These are phyloP conservation scores for Fusarium chuoi DNA, from an alignment of 2,329 filamentous ascomycete genomes.

Conservation along the genomic window DNA sequence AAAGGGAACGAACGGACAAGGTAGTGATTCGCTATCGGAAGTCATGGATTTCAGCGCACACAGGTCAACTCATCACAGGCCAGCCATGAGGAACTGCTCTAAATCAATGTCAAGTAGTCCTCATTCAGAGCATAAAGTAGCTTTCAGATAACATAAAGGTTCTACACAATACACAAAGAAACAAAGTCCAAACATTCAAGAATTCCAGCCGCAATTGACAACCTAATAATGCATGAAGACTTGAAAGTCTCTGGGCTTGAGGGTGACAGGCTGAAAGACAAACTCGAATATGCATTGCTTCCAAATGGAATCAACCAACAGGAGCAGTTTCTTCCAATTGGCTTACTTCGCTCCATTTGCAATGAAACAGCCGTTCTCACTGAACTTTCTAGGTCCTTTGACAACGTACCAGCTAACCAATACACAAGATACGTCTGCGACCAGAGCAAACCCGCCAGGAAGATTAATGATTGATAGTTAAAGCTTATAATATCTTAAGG, in stretches of 20 bases:
- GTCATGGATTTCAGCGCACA: neutral
- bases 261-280: neutral
- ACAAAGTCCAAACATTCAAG: neutral
- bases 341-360: neutral
- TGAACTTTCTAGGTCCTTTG: too few relatives aligned
- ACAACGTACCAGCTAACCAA: too few relatives aligned
- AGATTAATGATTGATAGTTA: too few relatives aligned
- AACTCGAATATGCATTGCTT: neutral
- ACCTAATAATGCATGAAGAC: neutral
- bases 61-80: neutral
- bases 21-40: neutral
- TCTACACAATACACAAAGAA: neutral
- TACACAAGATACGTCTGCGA: too few relatives aligned
- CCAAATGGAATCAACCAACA: neutral
- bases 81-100: neutral
- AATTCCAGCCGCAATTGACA: fast-evolving
- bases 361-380: too few relatives aligned
- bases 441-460: too few relatives aligned
- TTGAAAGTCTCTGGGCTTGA: neutral
- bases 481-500: too few relatives aligned
- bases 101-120: neutral
- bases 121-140: neutral
- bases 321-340: neutral
- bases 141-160: neutral
- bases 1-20: neutral